Evolutionary conservation across 1,284 basidiomycete species (phyloP).

Genomic region (Boletus calvinii): DNA sequence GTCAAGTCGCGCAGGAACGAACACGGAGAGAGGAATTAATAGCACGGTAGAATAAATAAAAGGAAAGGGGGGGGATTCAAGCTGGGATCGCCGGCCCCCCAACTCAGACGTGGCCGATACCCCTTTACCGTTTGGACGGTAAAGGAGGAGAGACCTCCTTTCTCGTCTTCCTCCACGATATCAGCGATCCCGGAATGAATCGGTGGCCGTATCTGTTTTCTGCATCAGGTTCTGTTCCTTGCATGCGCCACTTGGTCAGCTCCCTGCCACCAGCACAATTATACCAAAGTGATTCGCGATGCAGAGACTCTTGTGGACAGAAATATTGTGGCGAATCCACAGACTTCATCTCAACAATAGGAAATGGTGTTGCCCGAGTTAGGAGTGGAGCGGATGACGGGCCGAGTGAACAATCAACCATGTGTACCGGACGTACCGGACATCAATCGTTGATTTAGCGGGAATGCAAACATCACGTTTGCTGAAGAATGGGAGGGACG

Average conservation of each 20-base stretch:
- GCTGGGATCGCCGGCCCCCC: conserved; percentile 2
- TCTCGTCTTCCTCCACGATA: conserved; percentile 9
- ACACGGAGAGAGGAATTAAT: not conserved
- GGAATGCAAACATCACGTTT: conserved; percentile 32
- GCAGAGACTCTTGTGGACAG: not conserved
- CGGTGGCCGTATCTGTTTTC: not conserved
- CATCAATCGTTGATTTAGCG: conserved; percentile 3
- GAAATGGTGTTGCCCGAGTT: conserved; percentile 3
- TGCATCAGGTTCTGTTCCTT: conserved; percentile 1
- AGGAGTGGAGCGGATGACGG: not conserved
- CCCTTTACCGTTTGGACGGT: conserved; percentile 1
- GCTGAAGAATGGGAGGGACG: not conserved
- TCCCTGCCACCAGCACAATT: not conserved
- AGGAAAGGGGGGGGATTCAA: not conserved
- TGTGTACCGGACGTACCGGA: conserved; percentile 8
- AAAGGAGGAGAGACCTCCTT: conserved; percentile 8
- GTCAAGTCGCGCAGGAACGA: not conserved
- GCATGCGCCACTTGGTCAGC: conserved; percentile 4
- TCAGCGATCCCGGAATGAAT: conserved; percentile 7
- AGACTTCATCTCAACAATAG: conserved; percentile 6
- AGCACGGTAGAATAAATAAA: not conserved
- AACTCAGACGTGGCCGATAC: not conserved
- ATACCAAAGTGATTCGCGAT: conserved; percentile 14
- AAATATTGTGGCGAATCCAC: conserved; percentile 18
- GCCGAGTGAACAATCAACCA: not conserved